Base-by-base conservation (phyloP, 1,284 basidiomycete genomes). In the Papiliotrema nemorosa region DNA sequence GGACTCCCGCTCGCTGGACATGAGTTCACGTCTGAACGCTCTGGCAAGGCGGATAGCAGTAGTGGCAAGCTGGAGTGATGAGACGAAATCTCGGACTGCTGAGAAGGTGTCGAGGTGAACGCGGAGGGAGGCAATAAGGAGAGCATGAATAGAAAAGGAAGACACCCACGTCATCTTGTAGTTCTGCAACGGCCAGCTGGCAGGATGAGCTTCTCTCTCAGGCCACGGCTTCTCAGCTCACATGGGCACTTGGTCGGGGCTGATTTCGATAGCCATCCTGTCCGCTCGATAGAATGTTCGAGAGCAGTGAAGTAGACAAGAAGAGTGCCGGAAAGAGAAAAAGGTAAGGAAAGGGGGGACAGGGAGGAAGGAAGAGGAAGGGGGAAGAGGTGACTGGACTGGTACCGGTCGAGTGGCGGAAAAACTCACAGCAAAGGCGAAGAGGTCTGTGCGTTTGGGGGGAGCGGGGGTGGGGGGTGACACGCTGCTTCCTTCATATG, bases 1-100 rank as follows among this genome's bases (percentile, higher is more conserved):
- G 0, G 89, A 84, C 66, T 94, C 91, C 71, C 64, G 59, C 44
- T 64, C 63, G 36, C 64, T 67, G 25, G 4, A 14, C 12, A n/a
- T 93, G 92, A 29, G 88, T 16, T n/a, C 14, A 9, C 21, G 38
- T 20, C 21, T 14, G 39, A 24, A 18, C 9, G 20, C 9, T 21
- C 12, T 7, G 36, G 10, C 7, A 18, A 38, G 12, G 20, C 7
- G 36, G 12, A 10, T 10, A 9, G 36, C 9, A 18, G 40, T 10
- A 24, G 9, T 20, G 37, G 20, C 14, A 33, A 44, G 26, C 14
- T 34, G 14, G 16, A 6, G 14, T 24, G 40, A 26, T 14, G 13
- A 24, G n/a, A n/a, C n/a, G n/a, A n/a, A n/a, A n/a, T n/a, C n/a
- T n/a, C n/a, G n/a, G n/a, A n/a, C n/a, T n/a, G n/a, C n/a, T n/a